Base-by-base conservation (phyloP, 2,329 filamentous ascomycete genomes). In the Stylonectria norvegica region DNA sequence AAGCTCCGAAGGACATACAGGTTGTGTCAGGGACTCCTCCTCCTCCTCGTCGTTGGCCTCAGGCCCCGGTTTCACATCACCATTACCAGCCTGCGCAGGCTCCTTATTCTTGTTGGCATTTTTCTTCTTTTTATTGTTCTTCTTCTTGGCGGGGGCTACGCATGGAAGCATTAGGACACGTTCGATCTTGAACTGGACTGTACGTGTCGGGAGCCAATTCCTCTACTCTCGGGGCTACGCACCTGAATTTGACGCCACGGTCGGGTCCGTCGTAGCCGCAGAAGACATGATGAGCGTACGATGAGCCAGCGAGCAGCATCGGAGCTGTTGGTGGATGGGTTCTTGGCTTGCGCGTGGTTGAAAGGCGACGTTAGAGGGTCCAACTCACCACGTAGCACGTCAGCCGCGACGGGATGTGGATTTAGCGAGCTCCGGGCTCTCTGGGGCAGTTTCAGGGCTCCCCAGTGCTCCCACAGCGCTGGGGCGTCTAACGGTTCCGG, bases 61-160 rank as follows among this genome's bases (percentile, higher is more conserved):
- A 28, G 65, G 56, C 30, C 62, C 58, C 39, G 52, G 60, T 36
- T 56, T 58, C 36, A 53, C 39, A 22, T 64, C 56, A 39, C 51
- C 58, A 44, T 60, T 64, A 34, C 54, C 63, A 35, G 63, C 53
- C 41, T 65, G 61, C 34, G 57, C 48, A 9, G 63, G 47, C 15
- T 68, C 66, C 53, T 72, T 74, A 42, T 64, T 60, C 59, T 73
- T 76, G 58, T 64, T 65, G 31, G 67, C 67, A 52, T 72, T 76
- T 69, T 75, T 78, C 67, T 77, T 80, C 64, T 78, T 80, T 54
- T 74, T 79, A 55, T 71, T 74, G 59, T 71, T 74, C 66, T 76
- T 79, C 66, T 77, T 79, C 63, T 73, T 76, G 35, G 69, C 55
- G 53, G 65, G 68, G 69, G 57, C 43, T 57, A 52, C 45, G 43